A percentile compares a stretch with the other conserved stretches of the same genome.
Conservation (phyloP, 345 rosid genomes). For the Corymbia maculata region DNA sequence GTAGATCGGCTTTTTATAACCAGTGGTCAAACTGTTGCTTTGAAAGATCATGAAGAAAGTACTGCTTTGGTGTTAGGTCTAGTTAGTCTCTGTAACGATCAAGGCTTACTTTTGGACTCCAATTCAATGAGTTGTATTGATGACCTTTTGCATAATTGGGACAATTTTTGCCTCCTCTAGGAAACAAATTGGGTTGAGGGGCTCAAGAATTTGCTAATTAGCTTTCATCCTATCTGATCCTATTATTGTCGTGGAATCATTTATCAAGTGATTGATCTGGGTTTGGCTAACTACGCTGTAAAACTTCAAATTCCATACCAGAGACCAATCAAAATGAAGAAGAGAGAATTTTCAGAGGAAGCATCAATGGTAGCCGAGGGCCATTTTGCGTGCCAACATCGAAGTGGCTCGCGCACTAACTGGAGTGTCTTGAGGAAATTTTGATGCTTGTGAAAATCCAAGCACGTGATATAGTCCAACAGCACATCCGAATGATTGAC, state of each 20-base stretch:
- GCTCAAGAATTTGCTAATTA: not conserved
- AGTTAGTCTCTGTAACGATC: not conserved
- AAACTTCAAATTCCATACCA: not conserved
- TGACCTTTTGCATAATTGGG: not conserved
- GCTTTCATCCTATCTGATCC: not conserved
- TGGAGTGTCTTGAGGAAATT: not conserved
- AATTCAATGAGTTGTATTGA: not conserved
- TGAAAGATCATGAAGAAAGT: not conserved
- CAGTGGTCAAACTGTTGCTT: not conserved
- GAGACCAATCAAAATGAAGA: not conserved
- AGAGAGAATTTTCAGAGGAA: not conserved
- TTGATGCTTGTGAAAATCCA: not conserved
- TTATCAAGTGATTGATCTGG: not conserved
- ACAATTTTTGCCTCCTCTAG: not conserved
- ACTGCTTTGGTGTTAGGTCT: not conserved
- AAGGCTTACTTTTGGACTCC: not conserved
- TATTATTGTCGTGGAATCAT: not conserved
- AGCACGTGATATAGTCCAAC: not conserved
- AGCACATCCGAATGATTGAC: not conserved
- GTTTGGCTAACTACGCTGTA: not conserved
- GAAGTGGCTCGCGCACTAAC: not conserved
- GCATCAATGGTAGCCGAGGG: not conserved
- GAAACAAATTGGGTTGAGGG: not conserved
- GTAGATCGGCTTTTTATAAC: not conserved
- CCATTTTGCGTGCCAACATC: not conserved